phyloP scores from a whole-genome alignment of 225 moss, liverwort and hornwort genomes.

The Polytrichum commune region DNA sequence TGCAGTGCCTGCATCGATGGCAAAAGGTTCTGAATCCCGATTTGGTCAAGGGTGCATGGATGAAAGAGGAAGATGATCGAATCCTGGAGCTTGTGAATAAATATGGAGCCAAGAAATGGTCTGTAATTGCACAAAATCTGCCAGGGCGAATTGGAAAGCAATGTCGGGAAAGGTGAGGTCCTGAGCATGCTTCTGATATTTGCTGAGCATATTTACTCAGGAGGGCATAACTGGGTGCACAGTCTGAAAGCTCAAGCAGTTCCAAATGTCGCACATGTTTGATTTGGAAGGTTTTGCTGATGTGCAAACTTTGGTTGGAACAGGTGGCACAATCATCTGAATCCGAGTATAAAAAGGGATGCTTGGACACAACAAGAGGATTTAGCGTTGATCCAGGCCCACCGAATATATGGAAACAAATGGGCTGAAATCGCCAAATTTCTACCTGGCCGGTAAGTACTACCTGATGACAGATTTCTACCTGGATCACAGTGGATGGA shows the following conservation, averaged over 20 bases:
- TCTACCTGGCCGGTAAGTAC: conserved; percentile 77
- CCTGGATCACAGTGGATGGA: not conserved
- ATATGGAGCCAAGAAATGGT: conserved; percentile 99
- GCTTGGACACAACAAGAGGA: conserved; percentile 98
- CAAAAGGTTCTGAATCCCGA: conserved; percentile 91
- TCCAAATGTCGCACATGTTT: no score
- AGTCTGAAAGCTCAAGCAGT: no score
- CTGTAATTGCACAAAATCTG: conserved; percentile 88
- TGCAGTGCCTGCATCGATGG: conserved; percentile 90
- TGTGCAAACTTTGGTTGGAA: not conserved
- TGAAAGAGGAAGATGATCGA: conserved; percentile 94
- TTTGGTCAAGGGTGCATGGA: conserved; percentile 93
- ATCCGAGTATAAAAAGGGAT: conserved; percentile 95
- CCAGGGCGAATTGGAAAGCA: conserved; percentile 98
- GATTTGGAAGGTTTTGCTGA: no score
- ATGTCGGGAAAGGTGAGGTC: conserved; percentile 83
- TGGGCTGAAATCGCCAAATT: conserved; percentile 99
- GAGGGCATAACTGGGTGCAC: no score
- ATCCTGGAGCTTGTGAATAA: conserved; percentile 91
- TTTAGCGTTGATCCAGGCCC: conserved; percentile 77
- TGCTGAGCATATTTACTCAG: no score
- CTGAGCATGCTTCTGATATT: not conserved
- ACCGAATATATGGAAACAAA: conserved; percentile 87
- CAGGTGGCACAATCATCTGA: conserved; percentile 99
- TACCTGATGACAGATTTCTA: not conserved